These are phyloP conservation scores for Colletotrichum australisinense DNA, from an alignment of 2,329 filamentous ascomycete species.

Conservation along the genomic window DNA sequence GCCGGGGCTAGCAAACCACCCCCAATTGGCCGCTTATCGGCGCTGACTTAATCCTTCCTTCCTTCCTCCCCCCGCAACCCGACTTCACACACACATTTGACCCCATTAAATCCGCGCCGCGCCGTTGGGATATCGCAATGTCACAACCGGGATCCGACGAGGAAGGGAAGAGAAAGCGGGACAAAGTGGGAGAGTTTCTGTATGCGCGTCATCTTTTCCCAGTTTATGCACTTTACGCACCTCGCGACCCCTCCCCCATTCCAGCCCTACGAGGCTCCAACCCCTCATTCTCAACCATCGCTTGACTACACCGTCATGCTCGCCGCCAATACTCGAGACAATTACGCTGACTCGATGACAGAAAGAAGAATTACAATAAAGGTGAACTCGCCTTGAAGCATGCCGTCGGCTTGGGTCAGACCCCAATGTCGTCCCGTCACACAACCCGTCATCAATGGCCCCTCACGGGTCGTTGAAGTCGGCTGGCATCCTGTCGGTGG, in stretches of 20 bases:
- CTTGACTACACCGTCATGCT: not conserved
- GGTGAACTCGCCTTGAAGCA: constrained; percentile 54
- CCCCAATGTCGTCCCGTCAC: constrained; percentile 56
- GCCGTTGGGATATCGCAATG: constrained; percentile 9
- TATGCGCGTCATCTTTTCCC: constrained; percentile 39
- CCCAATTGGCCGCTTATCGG: not conserved
- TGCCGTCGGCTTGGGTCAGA: constrained; percentile 55
- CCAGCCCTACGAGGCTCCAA: constrained; percentile 4
- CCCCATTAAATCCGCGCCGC: not conserved
- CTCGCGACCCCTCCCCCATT: not conserved
- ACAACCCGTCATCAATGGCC: constrained; percentile 49
- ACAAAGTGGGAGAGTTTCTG: constrained; percentile 47
- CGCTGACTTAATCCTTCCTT: not conserved
- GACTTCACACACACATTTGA: not conserved
- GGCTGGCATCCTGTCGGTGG: constrained; percentile 71
- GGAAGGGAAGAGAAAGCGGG: constrained; percentile 44
- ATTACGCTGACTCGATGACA: constrained; percentile 37
- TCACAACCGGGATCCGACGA: constrained; percentile 33
- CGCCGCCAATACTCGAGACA: not conserved
- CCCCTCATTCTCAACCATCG: not conserved
- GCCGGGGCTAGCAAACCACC: not conserved
- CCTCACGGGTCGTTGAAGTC: constrained; percentile 59
- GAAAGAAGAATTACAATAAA: constrained; percentile 50
- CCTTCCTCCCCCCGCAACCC: not conserved
- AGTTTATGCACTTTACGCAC: not conserved